phyloP scores from a whole-genome alignment of 768 basidiomycete genomes.

The Nevesoporus exiguus region DNA sequence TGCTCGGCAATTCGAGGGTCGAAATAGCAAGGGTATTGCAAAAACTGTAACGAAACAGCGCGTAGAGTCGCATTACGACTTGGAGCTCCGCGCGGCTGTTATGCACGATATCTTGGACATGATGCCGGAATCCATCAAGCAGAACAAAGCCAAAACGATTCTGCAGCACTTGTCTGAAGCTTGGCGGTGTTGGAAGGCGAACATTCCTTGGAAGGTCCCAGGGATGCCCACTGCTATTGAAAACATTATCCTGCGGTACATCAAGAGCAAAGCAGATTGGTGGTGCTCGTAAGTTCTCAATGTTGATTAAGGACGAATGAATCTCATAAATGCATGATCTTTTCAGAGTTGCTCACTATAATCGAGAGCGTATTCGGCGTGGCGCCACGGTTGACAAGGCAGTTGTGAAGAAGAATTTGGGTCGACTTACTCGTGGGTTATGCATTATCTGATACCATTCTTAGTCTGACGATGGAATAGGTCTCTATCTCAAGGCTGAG shows the following conservation, averaged over 20 bases:
- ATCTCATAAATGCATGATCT: not conserved
- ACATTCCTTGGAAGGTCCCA: constrained; percentile 99
- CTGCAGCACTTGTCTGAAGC: constrained; percentile 97
- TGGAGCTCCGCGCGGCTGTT: constrained; percentile 95
- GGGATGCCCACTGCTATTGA: constrained; percentile 99
- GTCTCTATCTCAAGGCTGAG: constrained; percentile 95
- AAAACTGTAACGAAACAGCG: constrained; percentile 99
- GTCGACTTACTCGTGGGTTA: constrained; percentile 84
- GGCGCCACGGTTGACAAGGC: constrained; percentile 98
- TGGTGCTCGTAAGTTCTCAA: constrained; percentile 74
- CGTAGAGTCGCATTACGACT: constrained; percentile 97
- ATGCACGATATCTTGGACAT: constrained; percentile 99
- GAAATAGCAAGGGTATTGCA: constrained; percentile 94
- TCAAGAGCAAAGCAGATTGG: constrained; percentile 99
- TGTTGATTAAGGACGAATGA: not conserved
- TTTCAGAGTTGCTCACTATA: constrained; percentile 88
- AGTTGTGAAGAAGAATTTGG: constrained; percentile 98
- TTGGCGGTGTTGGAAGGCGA: constrained; percentile 97
- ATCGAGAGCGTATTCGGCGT: constrained; percentile 94
- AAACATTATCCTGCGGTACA: constrained; percentile 97
- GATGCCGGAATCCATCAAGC: constrained; percentile 99
- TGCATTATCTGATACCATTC: not conserved
- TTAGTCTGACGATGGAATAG: constrained; percentile 32
- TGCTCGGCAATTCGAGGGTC: constrained; percentile 96
- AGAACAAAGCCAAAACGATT: constrained; percentile 99